Conservation (phyloP, 148 eudicot genomes). For the Rhododendron ferrugineum region DNA sequence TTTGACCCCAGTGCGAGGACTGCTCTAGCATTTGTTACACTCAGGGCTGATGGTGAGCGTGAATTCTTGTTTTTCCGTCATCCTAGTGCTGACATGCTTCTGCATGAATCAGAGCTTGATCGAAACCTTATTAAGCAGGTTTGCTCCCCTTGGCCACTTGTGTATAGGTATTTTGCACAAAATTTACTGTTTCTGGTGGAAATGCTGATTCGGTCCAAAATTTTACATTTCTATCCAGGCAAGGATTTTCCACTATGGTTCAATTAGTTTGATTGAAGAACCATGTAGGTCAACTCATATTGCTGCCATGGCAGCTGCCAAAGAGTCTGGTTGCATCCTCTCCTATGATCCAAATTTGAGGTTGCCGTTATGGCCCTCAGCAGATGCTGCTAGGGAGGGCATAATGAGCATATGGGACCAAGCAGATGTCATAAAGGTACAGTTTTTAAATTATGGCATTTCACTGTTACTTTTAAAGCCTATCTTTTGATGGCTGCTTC, state of each 20-base stretch:
- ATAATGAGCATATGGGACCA: slow-evolving; percentile 87
- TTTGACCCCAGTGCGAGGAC: slow-evolving; percentile 71
- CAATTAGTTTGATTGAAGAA: slow-evolving; percentile 80
- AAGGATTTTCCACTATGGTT: slow-evolving; percentile 74
- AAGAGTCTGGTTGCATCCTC: slow-evolving; percentile 55
- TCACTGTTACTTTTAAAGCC: neutral
- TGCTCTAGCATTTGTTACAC: slow-evolving; percentile 66
- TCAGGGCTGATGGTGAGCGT: slow-evolving; percentile 76
- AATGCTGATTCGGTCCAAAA: neutral
- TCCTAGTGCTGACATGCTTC: slow-evolving; percentile 88
- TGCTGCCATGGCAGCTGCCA: slow-evolving; percentile 72
- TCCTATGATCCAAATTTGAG: slow-evolving; percentile 90
- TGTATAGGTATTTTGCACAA: neutral
- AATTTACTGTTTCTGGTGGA: neutral
- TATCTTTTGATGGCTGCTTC: neutral
- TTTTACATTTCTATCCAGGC: slow-evolving; percentile 41
- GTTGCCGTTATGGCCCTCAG: slow-evolving; percentile 80
- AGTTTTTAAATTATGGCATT: neutral
- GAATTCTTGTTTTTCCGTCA: slow-evolving; percentile 75
- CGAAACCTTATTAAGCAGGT: slow-evolving; percentile 65
- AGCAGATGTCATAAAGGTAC: slow-evolving; percentile 87
- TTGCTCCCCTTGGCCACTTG: slow-evolving; percentile 1
- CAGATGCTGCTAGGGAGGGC: slow-evolving; percentile 60
- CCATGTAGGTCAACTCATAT: slow-evolving; percentile 83
- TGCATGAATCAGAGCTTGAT: slow-evolving; percentile 73